These are phyloP conservation scores for Dendrobium catenatum DNA, from an alignment of 106 monocot species.

Conservation along the genomic window DNA sequence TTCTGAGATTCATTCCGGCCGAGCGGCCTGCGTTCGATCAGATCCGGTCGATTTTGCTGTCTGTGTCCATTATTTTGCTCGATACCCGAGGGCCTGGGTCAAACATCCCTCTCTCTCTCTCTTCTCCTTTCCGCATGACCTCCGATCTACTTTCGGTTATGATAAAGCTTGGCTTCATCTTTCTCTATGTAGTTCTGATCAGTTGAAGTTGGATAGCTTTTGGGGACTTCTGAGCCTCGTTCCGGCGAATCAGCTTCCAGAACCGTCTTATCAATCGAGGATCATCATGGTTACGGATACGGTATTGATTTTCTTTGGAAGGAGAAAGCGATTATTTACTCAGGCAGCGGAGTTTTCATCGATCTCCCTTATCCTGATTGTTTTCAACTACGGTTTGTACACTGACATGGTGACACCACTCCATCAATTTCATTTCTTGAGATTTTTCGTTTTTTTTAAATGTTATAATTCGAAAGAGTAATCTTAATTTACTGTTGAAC, in stretches of 20 bases:
- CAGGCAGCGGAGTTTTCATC: neutral
- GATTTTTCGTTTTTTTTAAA: neutral
- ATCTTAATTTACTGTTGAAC: too few relatives aligned
- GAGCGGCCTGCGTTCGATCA: conserved; percentile 8
- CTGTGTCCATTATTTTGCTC: conserved; percentile 1
- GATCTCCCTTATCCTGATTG: neutral
- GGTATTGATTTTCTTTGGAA: neutral
- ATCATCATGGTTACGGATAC: neutral
- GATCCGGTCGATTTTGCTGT: conserved; percentile 10
- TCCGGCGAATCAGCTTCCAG: neutral
- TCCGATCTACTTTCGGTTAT: neutral
- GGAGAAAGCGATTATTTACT: neutral
- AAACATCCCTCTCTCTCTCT: neutral
- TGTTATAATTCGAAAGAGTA: too few relatives aligned
- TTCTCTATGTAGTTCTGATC: neutral
- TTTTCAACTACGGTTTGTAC: neutral
- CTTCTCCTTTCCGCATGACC: neutral
- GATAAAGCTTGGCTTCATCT: neutral
- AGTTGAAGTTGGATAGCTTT: neutral
- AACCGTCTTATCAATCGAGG: neutral
- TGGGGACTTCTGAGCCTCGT: neutral
- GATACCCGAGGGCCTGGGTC: conserved; percentile 2
- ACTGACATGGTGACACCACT: neutral
- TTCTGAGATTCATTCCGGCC: conserved; percentile 8
- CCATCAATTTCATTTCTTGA: neutral